Evolutionary conservation across 148 eudicot species (phyloP), one percentile per base, ranked within the genome.

Genomic region (Camellia lanceoleosa): DNA sequence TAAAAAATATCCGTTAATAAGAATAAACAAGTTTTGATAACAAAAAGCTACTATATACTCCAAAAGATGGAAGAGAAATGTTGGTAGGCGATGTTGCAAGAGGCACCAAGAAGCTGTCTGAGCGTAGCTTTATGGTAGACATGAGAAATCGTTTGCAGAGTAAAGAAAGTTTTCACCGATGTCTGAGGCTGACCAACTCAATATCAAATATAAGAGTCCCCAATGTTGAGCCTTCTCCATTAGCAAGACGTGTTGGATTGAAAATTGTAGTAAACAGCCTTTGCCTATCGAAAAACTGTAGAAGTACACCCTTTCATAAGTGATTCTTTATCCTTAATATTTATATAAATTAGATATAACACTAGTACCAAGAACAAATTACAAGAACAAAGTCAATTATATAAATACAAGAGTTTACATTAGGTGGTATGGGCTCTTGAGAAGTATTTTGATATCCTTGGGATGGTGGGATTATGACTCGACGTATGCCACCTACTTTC

Each of bases 381-480:
- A 5, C 4, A 52, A 23, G 16, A n/a, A 12, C 10, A 6, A 16
- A 43, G 2, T 19, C 6, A 52, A 54, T 23, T 18, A 23, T 2
- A 3, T 73, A 41, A 18, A 42, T 16, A 61, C 41, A 68, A 43
- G 55, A 60, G 61, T 86, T 43, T 88, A 92, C 97, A 87, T 94
- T 86, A 59, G 98, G 97, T 30, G 98, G 98, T 67, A 91, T 43
- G 13, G 98, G 98, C 74, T 95, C 91, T 84, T 95, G 98, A 47
- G 87, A 83, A n/a, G 91, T 91, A 83, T 83, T 88, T 71, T 91
- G 95, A 85, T 94, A 94, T 80, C 98, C 98, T 87, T 94, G 91
- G 44, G 97, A 93, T 73, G 98, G 96, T 51, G 98, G 98, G 75
- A 93, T 91, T 54, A 95, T 85, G 67, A 95, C 92, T 76, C 97